Evolutionary conservation across 345 rosid species (phyloP).

Genomic region (Garcia nutans): DNA sequence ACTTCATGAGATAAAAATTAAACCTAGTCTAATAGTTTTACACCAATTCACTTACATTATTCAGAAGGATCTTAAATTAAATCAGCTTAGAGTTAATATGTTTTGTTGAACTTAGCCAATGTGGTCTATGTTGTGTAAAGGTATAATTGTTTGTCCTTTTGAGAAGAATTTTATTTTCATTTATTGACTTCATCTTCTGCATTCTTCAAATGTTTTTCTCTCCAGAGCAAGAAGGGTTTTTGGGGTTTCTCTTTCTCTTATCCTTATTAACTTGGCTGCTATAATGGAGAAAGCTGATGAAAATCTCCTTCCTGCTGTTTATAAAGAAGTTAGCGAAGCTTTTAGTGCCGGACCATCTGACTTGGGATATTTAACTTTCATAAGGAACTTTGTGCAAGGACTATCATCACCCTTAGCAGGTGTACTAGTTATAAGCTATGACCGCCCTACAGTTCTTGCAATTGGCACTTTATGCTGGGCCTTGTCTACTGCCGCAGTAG

Average conservation of each 20-base stretch:
- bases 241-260: conserved; percentile 79
- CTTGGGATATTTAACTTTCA: conserved; percentile 91
- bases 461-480: conserved; percentile 95
- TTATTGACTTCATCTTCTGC: conserved; percentile 15
- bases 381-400: conserved; percentile 94
- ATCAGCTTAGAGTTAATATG: too few species aligned
- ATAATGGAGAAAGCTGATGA: conserved; percentile 97
- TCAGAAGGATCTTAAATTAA: too few species aligned
- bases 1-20: background rate
- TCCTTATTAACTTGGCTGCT: conserved; percentile 88
- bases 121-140: too few species aligned
- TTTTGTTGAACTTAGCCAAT: too few species aligned
- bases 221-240: conserved; percentile 68
- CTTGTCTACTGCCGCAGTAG: conserved; percentile 92
- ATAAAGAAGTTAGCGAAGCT: conserved; percentile 98
- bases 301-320: conserved; percentile 87
- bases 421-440: conserved; percentile 69
- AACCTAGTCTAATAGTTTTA: background rate
- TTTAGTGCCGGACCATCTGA: conserved; percentile 91
- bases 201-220: conserved; percentile 22
- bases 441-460: conserved; percentile 88
- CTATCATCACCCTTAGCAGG: conserved; percentile 87
- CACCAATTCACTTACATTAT: too few species aligned
- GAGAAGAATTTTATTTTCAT: conserved; percentile 8
- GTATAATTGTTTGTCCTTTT: background rate